Percentiles rank a stretch among this genome's conserved stretches.
These are phyloP conservation scores for Sphagnum magellanicum DNA, from an alignment of 228 moss, liverwort and hornwort genomes.

Conservation along the genomic window DNA sequence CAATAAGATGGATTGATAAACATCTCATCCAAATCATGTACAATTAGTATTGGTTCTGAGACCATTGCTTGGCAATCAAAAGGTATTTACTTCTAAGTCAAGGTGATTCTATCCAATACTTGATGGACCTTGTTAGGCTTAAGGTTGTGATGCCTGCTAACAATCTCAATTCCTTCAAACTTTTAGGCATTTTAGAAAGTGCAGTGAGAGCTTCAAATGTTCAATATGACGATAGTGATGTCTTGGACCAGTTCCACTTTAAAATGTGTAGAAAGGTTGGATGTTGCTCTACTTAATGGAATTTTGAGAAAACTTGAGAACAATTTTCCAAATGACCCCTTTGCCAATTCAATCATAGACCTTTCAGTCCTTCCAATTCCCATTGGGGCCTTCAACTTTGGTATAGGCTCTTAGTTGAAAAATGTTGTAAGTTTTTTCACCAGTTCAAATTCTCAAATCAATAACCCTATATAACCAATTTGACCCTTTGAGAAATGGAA, in stretches of 20 bases:
- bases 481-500: no score
- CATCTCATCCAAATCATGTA: conserved; percentile 98
- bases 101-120: conserved; percentile 95
- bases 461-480: no score
- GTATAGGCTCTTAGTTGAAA: conserved; percentile 81
- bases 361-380: conserved; percentile 83
- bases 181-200: conserved; percentile 91
- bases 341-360: conserved; percentile 79
- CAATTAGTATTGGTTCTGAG: conserved; percentile 95
- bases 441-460: no score
- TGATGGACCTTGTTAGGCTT: conserved; percentile 96
- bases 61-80: conserved; percentile 96
- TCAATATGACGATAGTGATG: conserved; percentile 94
- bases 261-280: conserved; percentile 77
- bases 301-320: conserved; percentile 68
- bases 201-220: conserved; percentile 95
- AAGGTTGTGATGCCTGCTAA: conserved; percentile 89
- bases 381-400: conserved; percentile 69
- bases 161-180: conserved; percentile 86
- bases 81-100: conserved; percentile 93
- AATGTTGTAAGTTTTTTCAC: conserved; percentile 59
- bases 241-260: conserved; percentile 79
- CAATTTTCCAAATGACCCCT: conserved; percentile 77
- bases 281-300: conserved; percentile 90
- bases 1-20: conserved; percentile 82